Evolutionary conservation across 345 rosid genomes (phyloP).

Genomic region (Eucalyptus regnans): DNA sequence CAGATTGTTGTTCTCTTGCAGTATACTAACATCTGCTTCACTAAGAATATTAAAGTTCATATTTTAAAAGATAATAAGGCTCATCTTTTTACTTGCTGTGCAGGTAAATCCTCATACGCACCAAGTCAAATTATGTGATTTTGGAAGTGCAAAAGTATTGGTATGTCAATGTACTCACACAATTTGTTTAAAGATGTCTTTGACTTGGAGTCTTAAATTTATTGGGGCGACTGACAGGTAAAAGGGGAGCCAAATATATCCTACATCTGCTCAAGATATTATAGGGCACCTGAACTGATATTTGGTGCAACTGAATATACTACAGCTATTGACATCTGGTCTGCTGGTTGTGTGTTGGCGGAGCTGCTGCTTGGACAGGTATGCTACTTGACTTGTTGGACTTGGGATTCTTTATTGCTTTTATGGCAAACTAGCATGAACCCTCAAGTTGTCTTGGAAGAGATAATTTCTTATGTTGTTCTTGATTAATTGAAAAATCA

Average conservation of each 20-base stretch:
- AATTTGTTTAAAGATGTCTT: not conserved
- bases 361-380: slow-evolving; percentile 96
- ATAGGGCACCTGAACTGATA: slow-evolving; percentile 97
- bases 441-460: not conserved
- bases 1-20: not conserved
- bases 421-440: not conserved
- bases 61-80: not conserved
- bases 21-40: not conserved
- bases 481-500: not conserved
- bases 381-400: not conserved
- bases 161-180: slow-evolving; percentile 19
- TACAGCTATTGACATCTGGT: slow-evolving; percentile 94
- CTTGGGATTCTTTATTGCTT: not conserved
- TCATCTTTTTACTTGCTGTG: not conserved
- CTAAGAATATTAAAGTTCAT: not conserved
- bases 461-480: not conserved
- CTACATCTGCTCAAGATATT: slow-evolving; percentile 92
- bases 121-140: slow-evolving; percentile 94
- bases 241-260: slow-evolving; percentile 98
- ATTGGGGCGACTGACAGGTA: slow-evolving; percentile 33
- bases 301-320: slow-evolving; percentile 98
- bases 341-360: slow-evolving; percentile 94
- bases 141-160: slow-evolving; percentile 99
- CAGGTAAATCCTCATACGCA: slow-evolving; percentile 98
- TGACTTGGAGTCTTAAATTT: not conserved